Base-by-base conservation (phyloP, 148 eudicot species). In the Selenicereus undatus region DNA sequence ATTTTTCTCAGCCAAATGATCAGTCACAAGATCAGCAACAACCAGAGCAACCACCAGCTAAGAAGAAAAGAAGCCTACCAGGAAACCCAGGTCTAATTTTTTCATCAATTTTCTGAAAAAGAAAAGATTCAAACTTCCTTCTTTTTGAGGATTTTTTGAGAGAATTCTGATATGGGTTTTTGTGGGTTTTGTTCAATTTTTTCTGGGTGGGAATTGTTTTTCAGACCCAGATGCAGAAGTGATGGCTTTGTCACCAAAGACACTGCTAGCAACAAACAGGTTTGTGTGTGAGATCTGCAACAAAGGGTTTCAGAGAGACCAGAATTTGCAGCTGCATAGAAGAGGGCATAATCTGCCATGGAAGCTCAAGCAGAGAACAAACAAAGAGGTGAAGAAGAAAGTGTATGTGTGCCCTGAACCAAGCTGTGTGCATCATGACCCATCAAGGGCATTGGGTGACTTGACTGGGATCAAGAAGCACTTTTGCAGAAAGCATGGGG, bases 261-360 rank as follows among this genome's bases (percentile, higher is more conserved):
- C 94, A 71, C 86, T 95, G 0, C 30, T 91, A 83, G 97, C 98
- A 32, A 95, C 91, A 13, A 95, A 95, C 83, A 83, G 95, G 79
- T 95, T 95, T 71, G 73, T 95, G 2, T 95, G 98, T 84, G 98
- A 94, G 80, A 88, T 94, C 73, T 94, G 98, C 82, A 91, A 86
- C 88, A 95, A 95, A 82, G 98, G 98, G 32, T 95, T 95, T 81
- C 98, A 95, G 45, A 91, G 98, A 76, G 97, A 95, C 52, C 98
- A 95, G 82, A 95, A 95, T 76, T 84, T 95, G 35, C 98, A 95
- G 73, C 90, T 95, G 0, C 98, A 95, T 82, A 86, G 97, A 75
- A 88, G 98, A 91, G 98, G 98, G 18, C 98, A 95, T 76, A 95
- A 95, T 71, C 81, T 95, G 58, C 98, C 98, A 85, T 95, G 98